Evolutionary conservation across 176 grass and related monocot species (phyloP).

Genomic region (Zea mays): Zm-B73-REFERENCE-NAM-5.0 NC_050100.1:180298001-180298500

Average conservation of each 20-base stretch:
- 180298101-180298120: not conserved
- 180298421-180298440: not conserved
- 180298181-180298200: not conserved
- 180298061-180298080: not conserved
- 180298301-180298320: not conserved
- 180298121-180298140: conserved; percentile 37
- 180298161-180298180: conserved; percentile 3
- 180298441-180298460: conserved; percentile 43
- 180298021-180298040: not conserved
- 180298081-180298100: not conserved
- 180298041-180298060: not conserved
- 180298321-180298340: not conserved
- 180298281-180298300: no score
- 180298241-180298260: not conserved
- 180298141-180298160: conserved; percentile 15
- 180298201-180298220: conserved; percentile 10
- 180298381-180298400: not conserved
- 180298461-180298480: conserved; percentile 32
- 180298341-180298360: not conserved
- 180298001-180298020: conserved; percentile 25
- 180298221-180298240: conserved; percentile 4
- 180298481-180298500: conserved; percentile 13
- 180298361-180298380: not conserved
- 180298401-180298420: conserved; percentile 3
- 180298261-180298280: not conserved